phyloP scores from a whole-genome alignment of 1,284 basidiomycete species.

The Chiua sp. region DNA sequence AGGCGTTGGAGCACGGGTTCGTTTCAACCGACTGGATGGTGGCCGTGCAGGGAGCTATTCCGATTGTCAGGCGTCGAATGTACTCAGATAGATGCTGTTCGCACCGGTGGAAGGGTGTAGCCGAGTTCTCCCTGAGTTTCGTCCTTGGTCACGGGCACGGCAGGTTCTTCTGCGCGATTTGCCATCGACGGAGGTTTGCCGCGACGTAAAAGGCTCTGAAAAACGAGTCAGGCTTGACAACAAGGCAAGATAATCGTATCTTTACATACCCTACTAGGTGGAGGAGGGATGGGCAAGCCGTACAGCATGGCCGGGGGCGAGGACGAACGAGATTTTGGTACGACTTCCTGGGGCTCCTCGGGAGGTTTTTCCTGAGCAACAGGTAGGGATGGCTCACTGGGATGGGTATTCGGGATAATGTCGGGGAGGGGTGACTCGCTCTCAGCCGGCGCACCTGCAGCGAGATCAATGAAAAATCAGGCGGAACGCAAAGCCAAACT shows the following conservation, averaged over 20 bases:
- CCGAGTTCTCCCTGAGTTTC: constrained; percentile 18
- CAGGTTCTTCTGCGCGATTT: constrained; percentile 9
- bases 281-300: constrained; percentile 32
- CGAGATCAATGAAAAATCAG: constrained; percentile 9
- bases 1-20: constrained; percentile 24
- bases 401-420: constrained; percentile 48
- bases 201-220: constrained; percentile 30
- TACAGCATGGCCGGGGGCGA: constrained; percentile 20
- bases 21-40: constrained; percentile 31
- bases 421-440: constrained; percentile 45
- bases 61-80: neutral
- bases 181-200: constrained; percentile 19
- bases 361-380: constrained; percentile 1
- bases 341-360: neutral
- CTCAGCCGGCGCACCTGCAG: constrained; percentile 11
- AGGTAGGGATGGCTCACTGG: constrained; percentile 46
- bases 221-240: neutral
- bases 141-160: constrained; percentile 6
- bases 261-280: constrained; percentile 33
- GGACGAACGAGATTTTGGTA: constrained; percentile 13
- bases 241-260: neutral
- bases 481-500: neutral
- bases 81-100: neutral
- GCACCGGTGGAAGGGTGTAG: constrained; percentile 32
- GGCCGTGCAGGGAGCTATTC: constrained; percentile 25